A percentile compares a stretch with the other conserved stretches of the same genome.
These are phyloP conservation scores for Magnaporthiopsis incrustans DNA, from an alignment of 2,329 filamentous ascomycete genomes.

Conservation along the genomic window DNA sequence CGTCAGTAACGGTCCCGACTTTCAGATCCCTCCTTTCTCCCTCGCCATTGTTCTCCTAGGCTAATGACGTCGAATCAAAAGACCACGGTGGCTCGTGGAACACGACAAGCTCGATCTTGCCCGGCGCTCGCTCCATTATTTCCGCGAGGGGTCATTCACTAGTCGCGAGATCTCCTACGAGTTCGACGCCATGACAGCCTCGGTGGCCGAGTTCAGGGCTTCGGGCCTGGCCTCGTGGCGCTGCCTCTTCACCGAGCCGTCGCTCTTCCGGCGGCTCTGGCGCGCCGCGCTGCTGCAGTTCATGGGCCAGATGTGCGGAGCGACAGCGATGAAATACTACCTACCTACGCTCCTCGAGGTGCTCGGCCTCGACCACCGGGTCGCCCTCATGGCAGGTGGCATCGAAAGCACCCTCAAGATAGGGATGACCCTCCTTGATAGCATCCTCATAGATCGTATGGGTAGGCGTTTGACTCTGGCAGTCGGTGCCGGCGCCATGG, in stretches of 20 bases:
- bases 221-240: constrained; percentile 29
- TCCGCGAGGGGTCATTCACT: constrained; percentile 36
- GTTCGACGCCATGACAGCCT: constrained; percentile 36
- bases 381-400: constrained; percentile 44
- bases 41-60: not conserved
- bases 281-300: constrained; percentile 49
- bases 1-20: constrained; percentile 28
- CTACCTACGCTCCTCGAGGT: constrained; percentile 44
- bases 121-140: constrained; percentile 34
- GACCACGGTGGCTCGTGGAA: constrained; percentile 51
- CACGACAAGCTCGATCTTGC: constrained; percentile 35
- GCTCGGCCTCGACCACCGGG: constrained; percentile 38
- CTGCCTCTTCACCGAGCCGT: constrained; percentile 39
- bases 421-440: constrained; percentile 45
- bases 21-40: not conserved
- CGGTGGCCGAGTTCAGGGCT: constrained; percentile 29
- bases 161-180: constrained; percentile 31
- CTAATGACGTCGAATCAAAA: constrained; percentile 13
- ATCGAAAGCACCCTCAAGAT: constrained; percentile 52
- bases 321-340: constrained; percentile 54
- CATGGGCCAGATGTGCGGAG: constrained; percentile 52
- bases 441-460: constrained; percentile 46
- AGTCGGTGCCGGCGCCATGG: constrained; percentile 43
- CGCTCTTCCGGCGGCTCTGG: constrained; percentile 46
- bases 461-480: constrained; percentile 42